Percentiles rank a stretch among this genome's conserved stretches.
Evolutionary conservation across 768 basidiomycete species (phyloP).

Genomic region (Cystofilobasidium bisporidii): DNA sequence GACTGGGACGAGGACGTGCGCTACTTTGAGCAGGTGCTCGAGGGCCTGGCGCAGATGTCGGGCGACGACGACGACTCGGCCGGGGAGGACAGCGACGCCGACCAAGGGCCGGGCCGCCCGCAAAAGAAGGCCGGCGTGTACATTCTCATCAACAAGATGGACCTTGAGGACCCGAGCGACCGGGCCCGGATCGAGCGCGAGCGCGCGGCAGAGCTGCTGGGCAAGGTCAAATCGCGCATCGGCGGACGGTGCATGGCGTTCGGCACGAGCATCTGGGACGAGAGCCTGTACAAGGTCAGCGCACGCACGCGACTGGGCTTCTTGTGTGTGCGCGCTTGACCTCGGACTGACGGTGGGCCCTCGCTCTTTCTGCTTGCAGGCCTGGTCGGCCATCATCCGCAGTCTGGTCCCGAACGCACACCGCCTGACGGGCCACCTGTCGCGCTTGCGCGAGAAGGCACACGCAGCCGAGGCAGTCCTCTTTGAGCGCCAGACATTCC

Average conservation of each 20-base stretch:
- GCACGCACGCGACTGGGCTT: too few species aligned
- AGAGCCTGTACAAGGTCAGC: slow-evolving; percentile 87
- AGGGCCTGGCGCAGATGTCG: slow-evolving; percentile 62
- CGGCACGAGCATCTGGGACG: slow-evolving; percentile 93
- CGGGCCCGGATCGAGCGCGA: slow-evolving; percentile 33
- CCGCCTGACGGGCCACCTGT: slow-evolving; percentile 77
- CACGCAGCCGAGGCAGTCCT: slow-evolving; percentile 87
- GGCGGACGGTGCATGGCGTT: slow-evolving; percentile 55
- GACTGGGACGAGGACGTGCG: slow-evolving; percentile 73
- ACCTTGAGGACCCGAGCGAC: slow-evolving; percentile 51
- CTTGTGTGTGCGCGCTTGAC: too few species aligned
- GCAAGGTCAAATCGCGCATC: slow-evolving; percentile 43
- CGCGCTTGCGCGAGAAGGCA: slow-evolving; percentile 74
- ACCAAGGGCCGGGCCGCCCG: background rate
- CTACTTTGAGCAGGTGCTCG: slow-evolving; percentile 86
- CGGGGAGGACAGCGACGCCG: slow-evolving; percentile 13
- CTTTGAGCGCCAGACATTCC: slow-evolving; percentile 94
- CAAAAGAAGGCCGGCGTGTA: slow-evolving; percentile 54
- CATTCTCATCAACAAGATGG: slow-evolving; percentile 95
- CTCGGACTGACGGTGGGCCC: background rate
- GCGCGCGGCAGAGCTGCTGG: slow-evolving; percentile 39
- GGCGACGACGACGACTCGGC: slow-evolving; percentile 39
- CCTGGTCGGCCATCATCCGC: slow-evolving; percentile 96
- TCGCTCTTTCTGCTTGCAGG: slow-evolving; percentile 46
- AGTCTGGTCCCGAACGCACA: slow-evolving; percentile 89